Evolutionary conservation across 805 yeast species (phyloP), one percentile per base, ranked within the genome.

Genomic region (Cyberlindnera americana): DNA sequence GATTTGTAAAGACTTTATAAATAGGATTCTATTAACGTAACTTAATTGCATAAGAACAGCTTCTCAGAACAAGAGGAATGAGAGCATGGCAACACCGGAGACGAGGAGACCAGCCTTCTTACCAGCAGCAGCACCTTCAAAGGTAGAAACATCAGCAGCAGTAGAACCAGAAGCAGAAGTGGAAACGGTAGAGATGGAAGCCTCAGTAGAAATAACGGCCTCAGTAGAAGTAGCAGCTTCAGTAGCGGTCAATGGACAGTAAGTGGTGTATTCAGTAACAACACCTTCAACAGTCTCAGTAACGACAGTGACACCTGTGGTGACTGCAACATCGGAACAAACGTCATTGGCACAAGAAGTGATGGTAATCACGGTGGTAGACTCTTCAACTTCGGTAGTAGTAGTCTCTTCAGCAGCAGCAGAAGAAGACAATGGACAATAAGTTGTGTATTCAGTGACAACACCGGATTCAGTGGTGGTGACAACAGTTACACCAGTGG

Each of bases 291-390:
- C 46, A 28, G 72, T 65, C 30, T 43, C 48, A 30, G 62, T 60
- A 30, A 62, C 61, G 18, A 42, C 51, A 23, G 56, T 48, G 37
- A 48, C 49, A 37, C 59, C 52, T 35, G 69, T 64, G 39, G 62
- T 48, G 19, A 43, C 50, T 23, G 50, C 29, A 16, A 38, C 22
- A 29, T 38, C 41, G 12, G 50, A 33, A 21, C 57, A 53, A 12
- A 30, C 39, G 22, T 48, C 33, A 22, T 37, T 41, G 3, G 33
- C 26, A 38, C 31, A 37, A 11, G 31, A 31, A n/a, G 35, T 26
- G 13, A 22, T 32, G 15, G 46, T 35, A 25, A 38, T 22, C 7
- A 39, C 37, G 19, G 50, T 33, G 35, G 48, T 29, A 19, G 43
- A 38, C 22, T 24, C 38, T 46, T 61, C 52, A 21, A 10, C 23